Evolutionary conservation across 2,329 filamentous ascomycete genomes (phyloP).

Genomic region (Cladosporium austrohemisphaericum): DNA sequence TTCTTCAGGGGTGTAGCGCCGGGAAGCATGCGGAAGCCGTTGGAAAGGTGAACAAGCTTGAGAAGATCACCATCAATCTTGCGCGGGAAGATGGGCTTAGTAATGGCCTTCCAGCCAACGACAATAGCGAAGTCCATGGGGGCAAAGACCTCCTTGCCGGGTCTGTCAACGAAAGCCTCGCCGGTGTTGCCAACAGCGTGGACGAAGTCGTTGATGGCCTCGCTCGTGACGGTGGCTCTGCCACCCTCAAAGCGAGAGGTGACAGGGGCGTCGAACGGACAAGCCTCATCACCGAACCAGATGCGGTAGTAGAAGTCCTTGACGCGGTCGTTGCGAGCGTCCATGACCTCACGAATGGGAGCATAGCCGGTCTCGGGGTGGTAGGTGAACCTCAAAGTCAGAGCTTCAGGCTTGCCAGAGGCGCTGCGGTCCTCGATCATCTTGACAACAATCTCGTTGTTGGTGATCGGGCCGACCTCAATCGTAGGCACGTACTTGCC

Average conservation of each 20-base stretch:
- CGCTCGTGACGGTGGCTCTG: slow-evolving; percentile 76
- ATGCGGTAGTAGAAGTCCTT: slow-evolving; percentile 99
- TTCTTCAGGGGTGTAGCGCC: slow-evolving; percentile 94
- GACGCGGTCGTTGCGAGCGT: slow-evolving; percentile 91
- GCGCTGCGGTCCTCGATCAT: slow-evolving; percentile 92
- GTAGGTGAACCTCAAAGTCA: slow-evolving; percentile 87
- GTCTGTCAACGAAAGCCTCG: slow-evolving; percentile 93
- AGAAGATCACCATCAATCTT: slow-evolving; percentile 93
- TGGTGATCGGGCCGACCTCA: slow-evolving; percentile 70
- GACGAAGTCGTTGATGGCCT: slow-evolving; percentile 98
- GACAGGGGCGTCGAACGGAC: slow-evolving; percentile 80
- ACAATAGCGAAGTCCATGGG: slow-evolving; percentile 78
- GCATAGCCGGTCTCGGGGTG: slow-evolving; percentile 94
- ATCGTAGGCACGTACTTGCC: slow-evolving; percentile 85
- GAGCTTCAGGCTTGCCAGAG: slow-evolving; percentile 72
- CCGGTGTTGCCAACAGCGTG: slow-evolving; percentile 97
- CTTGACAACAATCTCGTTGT: slow-evolving; percentile 79
- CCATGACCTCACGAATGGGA: slow-evolving; percentile 96
- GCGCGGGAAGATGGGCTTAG: slow-evolving; percentile 96
- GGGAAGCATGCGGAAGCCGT: slow-evolving; percentile 96
- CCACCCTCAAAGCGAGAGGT: slow-evolving; percentile 89
- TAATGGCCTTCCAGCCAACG: slow-evolving; percentile 75
- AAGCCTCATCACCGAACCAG: slow-evolving; percentile 86
- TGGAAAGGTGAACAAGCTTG: slow-evolving; percentile 94
- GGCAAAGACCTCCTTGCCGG: slow-evolving; percentile 87